phyloP scores from a whole-genome alignment of 1,284 basidiomycete genomes.

The Calocybe gambosa region DNA sequence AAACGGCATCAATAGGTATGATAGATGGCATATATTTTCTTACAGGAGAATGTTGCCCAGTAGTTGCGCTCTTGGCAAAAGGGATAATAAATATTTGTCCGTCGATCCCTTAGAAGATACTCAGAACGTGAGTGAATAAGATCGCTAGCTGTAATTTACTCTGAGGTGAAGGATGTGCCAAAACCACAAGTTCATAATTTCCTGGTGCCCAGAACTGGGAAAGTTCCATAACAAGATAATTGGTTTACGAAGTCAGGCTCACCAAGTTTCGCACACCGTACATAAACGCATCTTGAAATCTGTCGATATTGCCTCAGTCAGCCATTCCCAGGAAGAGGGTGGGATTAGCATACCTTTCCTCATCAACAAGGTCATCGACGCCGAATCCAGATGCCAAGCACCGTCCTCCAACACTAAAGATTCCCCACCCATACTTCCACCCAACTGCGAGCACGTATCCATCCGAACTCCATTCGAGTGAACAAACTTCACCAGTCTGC shows the following conservation, averaged over 20 bases:
- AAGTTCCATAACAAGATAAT: neutral
- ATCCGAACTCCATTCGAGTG: conserved; percentile 90
- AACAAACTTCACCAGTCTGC: conserved; percentile 66
- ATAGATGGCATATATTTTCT: conserved; percentile 9
- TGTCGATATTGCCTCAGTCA: conserved; percentile 23
- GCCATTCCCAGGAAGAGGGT: neutral
- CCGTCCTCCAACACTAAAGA: conserved; percentile 89
- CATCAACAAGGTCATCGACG: conserved; percentile 59
- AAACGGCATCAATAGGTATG: neutral
- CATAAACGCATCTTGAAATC: conserved; percentile 85
- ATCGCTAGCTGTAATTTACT: conserved; percentile 32
- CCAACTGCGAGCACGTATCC: conserved; percentile 97
- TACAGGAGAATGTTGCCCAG: conserved; percentile 88
- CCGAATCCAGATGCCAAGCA: conserved; percentile 76
- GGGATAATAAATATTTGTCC: conserved; percentile 82
- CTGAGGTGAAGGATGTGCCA: conserved; percentile 45
- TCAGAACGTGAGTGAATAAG: neutral
- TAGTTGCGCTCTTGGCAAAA: conserved; percentile 93
- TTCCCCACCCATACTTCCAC: conserved; percentile 85
- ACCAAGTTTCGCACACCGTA: conserved; percentile 66
- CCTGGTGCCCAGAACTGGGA: conserved; percentile 85
- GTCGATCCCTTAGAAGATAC: conserved; percentile 38
- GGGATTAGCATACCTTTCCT: conserved; percentile 34
- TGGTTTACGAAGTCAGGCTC: conserved; percentile 19
- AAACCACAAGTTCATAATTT: conserved; percentile 79